Conservation (phyloP, 2,329 filamentous ascomycete species). For the Stagonosporopsis rhizophila region DNA sequence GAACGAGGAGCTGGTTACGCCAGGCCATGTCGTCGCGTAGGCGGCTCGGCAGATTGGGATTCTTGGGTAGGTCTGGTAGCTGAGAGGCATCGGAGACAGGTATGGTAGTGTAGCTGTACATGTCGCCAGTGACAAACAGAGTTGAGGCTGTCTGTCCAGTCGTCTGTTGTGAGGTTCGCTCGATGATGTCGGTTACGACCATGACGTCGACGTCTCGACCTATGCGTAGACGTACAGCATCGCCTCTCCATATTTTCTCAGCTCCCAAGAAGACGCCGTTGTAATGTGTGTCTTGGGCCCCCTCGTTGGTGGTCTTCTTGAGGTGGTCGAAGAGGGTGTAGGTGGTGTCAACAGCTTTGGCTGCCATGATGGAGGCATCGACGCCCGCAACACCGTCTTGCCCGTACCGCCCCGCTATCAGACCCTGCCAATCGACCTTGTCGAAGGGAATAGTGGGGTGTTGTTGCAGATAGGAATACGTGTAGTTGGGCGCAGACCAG, state of each 20-base stretch:
- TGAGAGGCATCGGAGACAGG: conserved; percentile 35
- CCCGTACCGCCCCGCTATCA: conserved; percentile 54
- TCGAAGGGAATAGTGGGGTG: conserved; percentile 54
- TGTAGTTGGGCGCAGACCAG: conserved; percentile 63
- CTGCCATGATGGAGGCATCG: conserved; percentile 65
- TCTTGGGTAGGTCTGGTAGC: conserved; percentile 49
- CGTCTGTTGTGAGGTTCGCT: conserved; percentile 39
- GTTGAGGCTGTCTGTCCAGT: conserved; percentile 32
- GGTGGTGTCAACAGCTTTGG: conserved; percentile 62
- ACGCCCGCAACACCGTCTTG: conserved; percentile 58
- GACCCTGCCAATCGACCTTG: conserved; percentile 59
- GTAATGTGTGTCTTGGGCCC: conserved; percentile 55
- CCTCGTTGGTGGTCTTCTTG: conserved; percentile 47
- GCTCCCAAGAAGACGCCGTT: conserved; percentile 64
- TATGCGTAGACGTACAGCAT: conserved; percentile 61
- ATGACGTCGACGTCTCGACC: conserved; percentile 58
- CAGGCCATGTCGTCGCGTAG: conserved; percentile 60
- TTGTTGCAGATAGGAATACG: conserved; percentile 53
- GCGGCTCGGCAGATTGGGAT: conserved; percentile 57
- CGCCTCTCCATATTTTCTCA: conserved; percentile 67
- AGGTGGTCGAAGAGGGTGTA: conserved; percentile 62
- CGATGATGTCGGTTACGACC: conserved; percentile 54
- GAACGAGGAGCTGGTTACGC: conserved; percentile 55
- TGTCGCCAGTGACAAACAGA: conserved; percentile 57
- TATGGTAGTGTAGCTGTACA: conserved; percentile 57